These are phyloP conservation scores for Cucumis sativus DNA, from an alignment of 306 rosid species.

Conservation along the genomic window Cucumber_9930_V3 NC_026657.2:39464501-39465000, in stretches of 20 bases:
- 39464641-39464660: slow-evolving; percentile 54
- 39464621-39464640: slow-evolving; percentile 50
- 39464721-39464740: slow-evolving; percentile 50
- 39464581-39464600: slow-evolving; percentile 35
- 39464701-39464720: slow-evolving; percentile 28
- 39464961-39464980: slow-evolving; percentile 85
- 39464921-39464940: slow-evolving; percentile 49
- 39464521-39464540: slow-evolving; percentile 51
- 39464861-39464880: slow-evolving; percentile 51
- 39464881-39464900: slow-evolving; percentile 64
- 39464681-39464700: slow-evolving; percentile 49
- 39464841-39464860: slow-evolving; percentile 37
- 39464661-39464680: slow-evolving; percentile 49
- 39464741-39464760: slow-evolving; percentile 50
- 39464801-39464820: slow-evolving; percentile 40
- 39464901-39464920: slow-evolving; percentile 57
- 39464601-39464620: slow-evolving; percentile 65
- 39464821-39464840: slow-evolving; percentile 65
- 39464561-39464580: slow-evolving; percentile 43
- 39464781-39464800: slow-evolving; percentile 47
- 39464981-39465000: slow-evolving; percentile 33
- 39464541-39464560: slow-evolving; percentile 51
- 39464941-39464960: slow-evolving; percentile 62
- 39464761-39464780: slow-evolving; percentile 30
- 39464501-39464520: slow-evolving; percentile 59